Evolutionary conservation across 345 rosid species (phyloP).

Genomic region (Crucihimalaya himalaica): DNA sequence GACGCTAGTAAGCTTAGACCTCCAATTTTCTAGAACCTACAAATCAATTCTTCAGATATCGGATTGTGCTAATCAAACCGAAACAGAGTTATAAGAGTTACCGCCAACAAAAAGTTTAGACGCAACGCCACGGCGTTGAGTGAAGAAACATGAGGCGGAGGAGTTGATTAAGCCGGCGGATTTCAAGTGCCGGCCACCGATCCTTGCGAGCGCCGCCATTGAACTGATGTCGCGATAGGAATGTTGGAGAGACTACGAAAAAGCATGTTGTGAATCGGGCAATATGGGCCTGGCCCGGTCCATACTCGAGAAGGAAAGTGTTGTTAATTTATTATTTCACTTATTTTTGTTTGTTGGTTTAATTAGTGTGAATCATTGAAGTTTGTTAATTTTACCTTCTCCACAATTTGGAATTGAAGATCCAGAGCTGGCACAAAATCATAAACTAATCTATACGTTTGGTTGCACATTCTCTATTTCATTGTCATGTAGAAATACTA

Average conservation of each 20-base stretch:
- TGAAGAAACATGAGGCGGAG: slow-evolving; percentile 35
- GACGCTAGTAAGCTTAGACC: background rate
- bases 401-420: too few relatives aligned
- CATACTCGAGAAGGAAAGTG: background rate
- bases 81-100: slow-evolving; percentile 22
- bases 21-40: slow-evolving; percentile 4
- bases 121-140: slow-evolving; percentile 58
- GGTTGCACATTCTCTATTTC: too few relatives aligned
- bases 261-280: background rate
- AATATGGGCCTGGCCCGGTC: background rate
- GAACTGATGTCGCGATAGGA: slow-evolving; percentile 16
- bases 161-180: slow-evolving; percentile 1
- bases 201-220: slow-evolving; percentile 67
- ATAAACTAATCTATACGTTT: background rate
- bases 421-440: background rate
- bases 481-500: too few relatives aligned
- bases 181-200: slow-evolving; percentile 38
- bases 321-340: background rate
- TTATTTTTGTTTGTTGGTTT: background rate
- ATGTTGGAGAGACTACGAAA: background rate
- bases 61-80: background rate
- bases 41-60: background rate
- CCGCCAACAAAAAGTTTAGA: slow-evolving; percentile 86
- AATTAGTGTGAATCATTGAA: background rate
- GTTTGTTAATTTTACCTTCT: background rate